Conservation (phyloP, 139 green algal species). For the Chlamydomonas schloesseri region DNA sequence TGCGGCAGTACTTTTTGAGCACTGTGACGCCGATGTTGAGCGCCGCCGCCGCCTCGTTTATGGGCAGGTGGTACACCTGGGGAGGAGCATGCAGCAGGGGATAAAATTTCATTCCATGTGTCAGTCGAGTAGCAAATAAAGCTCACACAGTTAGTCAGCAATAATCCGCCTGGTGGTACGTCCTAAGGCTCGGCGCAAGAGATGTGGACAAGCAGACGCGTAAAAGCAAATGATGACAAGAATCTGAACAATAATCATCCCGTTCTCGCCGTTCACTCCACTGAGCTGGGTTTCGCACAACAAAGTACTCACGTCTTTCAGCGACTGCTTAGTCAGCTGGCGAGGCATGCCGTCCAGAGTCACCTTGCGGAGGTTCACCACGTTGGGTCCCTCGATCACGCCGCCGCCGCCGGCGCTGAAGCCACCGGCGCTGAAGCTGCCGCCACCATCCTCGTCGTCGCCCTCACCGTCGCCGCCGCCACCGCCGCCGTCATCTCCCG, state of each 20-base stretch:
- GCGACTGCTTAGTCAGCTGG: conserved; percentile 33
- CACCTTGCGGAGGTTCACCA: conserved; percentile 19
- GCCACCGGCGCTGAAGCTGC: not conserved
- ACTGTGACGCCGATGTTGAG: conserved; percentile 75
- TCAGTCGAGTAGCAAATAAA: no score
- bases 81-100: no score
- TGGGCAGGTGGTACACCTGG: conserved; percentile 73
- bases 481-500: not conserved
- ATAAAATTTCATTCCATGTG: no score
- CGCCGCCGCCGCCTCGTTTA: conserved; percentile 63
- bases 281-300: no score
- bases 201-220: no score
- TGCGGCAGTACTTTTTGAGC: conserved; percentile 80
- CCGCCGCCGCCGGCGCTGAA: not conserved
- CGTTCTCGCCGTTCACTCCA: no score
- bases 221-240: no score
- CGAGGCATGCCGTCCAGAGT: not conserved
- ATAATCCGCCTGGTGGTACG: no score
- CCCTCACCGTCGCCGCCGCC: not conserved
- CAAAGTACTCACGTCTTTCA: not conserved
- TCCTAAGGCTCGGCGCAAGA: no score
- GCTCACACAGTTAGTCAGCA: no score
- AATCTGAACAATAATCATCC: no score
- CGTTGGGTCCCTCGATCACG: not conserved
- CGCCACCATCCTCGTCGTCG: not conserved